A percentile compares a stretch with the other conserved stretches of the same genome.
Conservation (phyloP, 805 yeast genomes). For the Pichia occidentalis region DNA sequence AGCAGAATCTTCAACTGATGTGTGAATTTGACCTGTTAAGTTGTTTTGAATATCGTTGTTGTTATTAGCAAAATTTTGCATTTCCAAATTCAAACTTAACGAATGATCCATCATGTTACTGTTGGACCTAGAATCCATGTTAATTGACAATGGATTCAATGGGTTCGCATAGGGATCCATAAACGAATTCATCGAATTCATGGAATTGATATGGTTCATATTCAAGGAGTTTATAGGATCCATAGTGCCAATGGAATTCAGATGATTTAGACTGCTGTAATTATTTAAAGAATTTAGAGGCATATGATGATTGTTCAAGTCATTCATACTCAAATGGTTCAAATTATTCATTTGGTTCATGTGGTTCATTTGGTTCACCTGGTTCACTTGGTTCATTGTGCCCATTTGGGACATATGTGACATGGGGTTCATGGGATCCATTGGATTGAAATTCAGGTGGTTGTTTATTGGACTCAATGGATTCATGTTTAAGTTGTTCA, state of each 20-base stretch:
- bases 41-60: too few relatives aligned
- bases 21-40: too few relatives aligned
- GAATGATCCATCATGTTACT: neutral
- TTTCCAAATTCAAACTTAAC: too few relatives aligned
- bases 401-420: neutral
- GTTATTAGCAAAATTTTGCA: too few relatives aligned
- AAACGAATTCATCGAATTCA: too few relatives aligned
- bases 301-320: neutral
- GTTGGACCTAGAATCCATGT: slow-evolving; percentile 1
- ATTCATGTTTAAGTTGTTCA: neutral
- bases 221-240: neutral
- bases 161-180: too few relatives aligned
- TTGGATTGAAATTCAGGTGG: neutral
- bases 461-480: neutral
- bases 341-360: neutral
- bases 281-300: neutral
- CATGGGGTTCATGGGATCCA: slow-evolving; percentile 1
- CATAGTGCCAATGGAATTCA: slow-evolving; percentile 1
- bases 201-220: too few relatives aligned
- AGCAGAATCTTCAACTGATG: too few relatives aligned
- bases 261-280: neutral
- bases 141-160: too few relatives aligned
- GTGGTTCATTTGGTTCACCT: neutral
- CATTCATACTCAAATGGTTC: neutral
- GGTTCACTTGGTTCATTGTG: neutral